phyloP scores from a whole-genome alignment of 2,329 filamentous ascomycete species.

The Diaporthe vexans region DNA sequence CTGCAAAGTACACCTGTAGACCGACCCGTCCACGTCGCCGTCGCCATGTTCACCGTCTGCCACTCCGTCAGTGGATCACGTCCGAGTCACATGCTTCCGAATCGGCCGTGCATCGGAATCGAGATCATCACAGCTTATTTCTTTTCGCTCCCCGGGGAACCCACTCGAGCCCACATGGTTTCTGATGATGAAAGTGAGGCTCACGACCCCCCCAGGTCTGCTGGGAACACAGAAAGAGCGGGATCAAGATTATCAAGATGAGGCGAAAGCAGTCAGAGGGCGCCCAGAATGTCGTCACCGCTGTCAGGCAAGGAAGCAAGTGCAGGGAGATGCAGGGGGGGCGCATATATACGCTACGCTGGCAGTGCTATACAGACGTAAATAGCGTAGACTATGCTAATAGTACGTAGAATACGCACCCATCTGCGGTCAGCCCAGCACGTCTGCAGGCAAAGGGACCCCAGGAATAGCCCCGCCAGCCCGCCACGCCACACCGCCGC shows the following conservation, averaged over 20 bases:
- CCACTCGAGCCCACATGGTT: neutral
- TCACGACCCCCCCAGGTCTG: neutral
- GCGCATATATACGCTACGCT: too few relatives aligned
- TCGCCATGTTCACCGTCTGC: constrained; percentile 16
- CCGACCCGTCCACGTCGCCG: neutral
- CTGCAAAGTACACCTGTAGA: neutral
- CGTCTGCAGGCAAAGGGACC: neutral
- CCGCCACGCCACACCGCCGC: constrained; percentile 32
- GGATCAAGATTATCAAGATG: constrained; percentile 6
- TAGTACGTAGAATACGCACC: neutral
- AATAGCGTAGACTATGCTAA: neutral
- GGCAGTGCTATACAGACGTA: neutral
- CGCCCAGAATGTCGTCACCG: constrained; percentile 24
- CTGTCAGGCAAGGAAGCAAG: neutral
- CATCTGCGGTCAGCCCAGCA: neutral
- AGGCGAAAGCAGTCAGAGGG: constrained; percentile 12
- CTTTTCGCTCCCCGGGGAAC: constrained; percentile 1
- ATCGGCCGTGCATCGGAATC: constrained; percentile 20
- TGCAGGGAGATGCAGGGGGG: neutral
- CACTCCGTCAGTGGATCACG: neutral
- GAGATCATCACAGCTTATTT: constrained; percentile 6
- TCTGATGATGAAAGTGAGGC: neutral
- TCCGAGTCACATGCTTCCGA: constrained; percentile 12
- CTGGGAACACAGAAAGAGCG: constrained; percentile 12
- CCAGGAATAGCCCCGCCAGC: constrained; percentile 9